Conservation (phyloP, 202 grass and related monocot genomes). For the Dendrocalamus latiflorus region DNA sequence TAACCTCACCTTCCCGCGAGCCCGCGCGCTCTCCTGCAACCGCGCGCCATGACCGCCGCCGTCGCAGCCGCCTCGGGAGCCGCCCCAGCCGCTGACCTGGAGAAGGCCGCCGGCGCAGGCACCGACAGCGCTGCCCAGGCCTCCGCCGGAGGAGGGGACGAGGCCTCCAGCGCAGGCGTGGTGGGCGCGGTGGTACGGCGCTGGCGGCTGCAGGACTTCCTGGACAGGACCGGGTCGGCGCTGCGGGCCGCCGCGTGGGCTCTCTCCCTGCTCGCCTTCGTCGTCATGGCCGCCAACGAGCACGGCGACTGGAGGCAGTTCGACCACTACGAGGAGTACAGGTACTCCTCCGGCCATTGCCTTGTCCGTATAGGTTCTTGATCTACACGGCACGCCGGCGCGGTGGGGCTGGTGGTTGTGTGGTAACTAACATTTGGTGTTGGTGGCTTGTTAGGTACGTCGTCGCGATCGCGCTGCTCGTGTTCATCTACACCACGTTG, state of each 20-base stretch:
- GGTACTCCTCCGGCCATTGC: background rate
- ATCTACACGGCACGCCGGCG: no score
- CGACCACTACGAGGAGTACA: constrained; percentile 86
- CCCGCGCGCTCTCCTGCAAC: background rate
- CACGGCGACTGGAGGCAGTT: constrained; percentile 93
- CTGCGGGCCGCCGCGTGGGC: constrained; percentile 51
- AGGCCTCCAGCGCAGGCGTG: constrained; percentile 21
- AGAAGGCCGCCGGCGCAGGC: constrained; percentile 19
- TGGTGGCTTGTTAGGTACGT: constrained; percentile 53
- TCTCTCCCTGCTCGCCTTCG: constrained; percentile 62
- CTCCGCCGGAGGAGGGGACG: background rate
- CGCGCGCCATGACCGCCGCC: constrained; percentile 20
- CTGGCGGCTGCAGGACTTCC: constrained; percentile 70
- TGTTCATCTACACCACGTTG: constrained; percentile 69
- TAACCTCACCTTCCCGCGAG: background rate
- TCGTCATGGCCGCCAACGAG: constrained; percentile 81
- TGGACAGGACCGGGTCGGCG: constrained; percentile 44
- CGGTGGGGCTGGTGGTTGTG: background rate
- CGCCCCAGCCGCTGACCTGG: constrained; percentile 25
- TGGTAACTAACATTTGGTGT: background rate
- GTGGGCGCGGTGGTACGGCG: constrained; percentile 35
- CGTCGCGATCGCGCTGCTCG: constrained; percentile 52
- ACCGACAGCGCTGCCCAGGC: background rate
- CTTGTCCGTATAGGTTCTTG: background rate
- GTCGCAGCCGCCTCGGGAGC: background rate